Evolutionary conservation across 2,329 filamentous ascomycete species (phyloP), one percentile per base, ranked within the genome.

Genomic region (Aureobasidium melanogenum): DNA sequence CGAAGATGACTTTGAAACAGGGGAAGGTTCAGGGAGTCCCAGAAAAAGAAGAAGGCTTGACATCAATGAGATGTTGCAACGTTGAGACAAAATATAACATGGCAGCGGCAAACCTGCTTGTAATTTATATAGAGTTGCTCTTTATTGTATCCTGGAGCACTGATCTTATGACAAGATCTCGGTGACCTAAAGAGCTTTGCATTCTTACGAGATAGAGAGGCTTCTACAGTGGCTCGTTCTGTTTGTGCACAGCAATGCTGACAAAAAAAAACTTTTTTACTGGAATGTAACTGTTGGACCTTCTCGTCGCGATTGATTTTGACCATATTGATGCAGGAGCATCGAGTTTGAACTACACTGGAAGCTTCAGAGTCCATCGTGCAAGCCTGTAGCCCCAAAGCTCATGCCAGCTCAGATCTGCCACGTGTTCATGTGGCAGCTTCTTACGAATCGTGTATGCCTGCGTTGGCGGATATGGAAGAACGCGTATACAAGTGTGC

Each of bases 1-100:
- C 14, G 44, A 68, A 46, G 70, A 67, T 7, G 66, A 69, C 44
- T 58, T 54, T 24, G 67, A 63, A 32, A 64, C 62, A 15, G 60
- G 51, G 1, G 50, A 54, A 19, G 15, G 34, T 9, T 54, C 50
- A 28, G 48, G 61, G 4, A 48, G 51, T 28, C 54, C 69, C 24
- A 63, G 64, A 39, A 71, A 72, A 59, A 64, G 68, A 26, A 64
- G 68, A 32, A 65, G 69, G 22, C 66, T 72, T 63, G 69, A 66
- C 5, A 69, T 72, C 10, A 65, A 70, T 48, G 69, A 72, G 46
- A 70, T 72, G 30, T 62, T 72, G 51, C 70, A 71, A 38, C 54
- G 65, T 60, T 66, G 63, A 59, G 26, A 10, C 3, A 12, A 10
- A 10, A 19, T 17, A 50, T 50, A 34, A n/a, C 24, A 4, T 7